These are phyloP conservation scores for Stropharia rugosoannulata DNA, from an alignment of 768 basidiomycete species.

Conservation along the genomic window DNA sequence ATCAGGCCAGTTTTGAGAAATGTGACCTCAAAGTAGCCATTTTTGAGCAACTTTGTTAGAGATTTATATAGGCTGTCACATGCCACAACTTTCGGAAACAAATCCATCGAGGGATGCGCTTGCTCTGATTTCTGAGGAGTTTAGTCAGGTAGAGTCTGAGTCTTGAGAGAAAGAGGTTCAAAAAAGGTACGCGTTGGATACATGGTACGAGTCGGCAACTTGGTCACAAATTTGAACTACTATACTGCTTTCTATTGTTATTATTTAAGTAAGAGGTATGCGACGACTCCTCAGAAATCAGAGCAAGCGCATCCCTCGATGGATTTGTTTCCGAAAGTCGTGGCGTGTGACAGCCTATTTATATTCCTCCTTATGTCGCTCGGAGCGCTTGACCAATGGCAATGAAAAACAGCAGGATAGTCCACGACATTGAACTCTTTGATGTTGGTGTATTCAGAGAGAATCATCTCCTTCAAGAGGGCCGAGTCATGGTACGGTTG, in stretches of 20 bases:
- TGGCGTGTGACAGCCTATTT: not conserved
- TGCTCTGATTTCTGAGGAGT: slow-evolving; percentile 5
- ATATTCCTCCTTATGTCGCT: slow-evolving; percentile 5
- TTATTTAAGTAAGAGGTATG: too few relatives aligned
- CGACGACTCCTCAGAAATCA: not conserved
- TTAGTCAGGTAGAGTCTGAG: too few relatives aligned
- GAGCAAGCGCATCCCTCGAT: slow-evolving; percentile 6
- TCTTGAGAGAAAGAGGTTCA: too few relatives aligned
- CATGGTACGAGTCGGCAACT: too few relatives aligned
- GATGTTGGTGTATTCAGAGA: slow-evolving; percentile 2
- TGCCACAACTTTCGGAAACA: not conserved
- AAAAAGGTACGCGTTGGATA: too few relatives aligned
- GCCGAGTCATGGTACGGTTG: not conserved
- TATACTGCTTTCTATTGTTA: too few relatives aligned
- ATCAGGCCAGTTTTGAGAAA: too few relatives aligned
- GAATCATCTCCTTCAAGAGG: slow-evolving; percentile 6
- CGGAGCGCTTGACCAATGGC: slow-evolving; percentile 11
- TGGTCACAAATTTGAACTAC: too few relatives aligned
- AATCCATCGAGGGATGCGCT: slow-evolving; percentile 3
- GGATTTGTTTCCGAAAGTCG: slow-evolving; percentile 3
- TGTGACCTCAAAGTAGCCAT: too few relatives aligned
- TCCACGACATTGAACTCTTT: slow-evolving; percentile 4
- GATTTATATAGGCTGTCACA: not conserved
- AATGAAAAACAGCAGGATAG: slow-evolving; percentile 8
- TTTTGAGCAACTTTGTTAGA: too few relatives aligned